phyloP scores from a whole-genome alignment of 2,329 filamentous ascomycete species.

The Monosporascus sp. region DNA sequence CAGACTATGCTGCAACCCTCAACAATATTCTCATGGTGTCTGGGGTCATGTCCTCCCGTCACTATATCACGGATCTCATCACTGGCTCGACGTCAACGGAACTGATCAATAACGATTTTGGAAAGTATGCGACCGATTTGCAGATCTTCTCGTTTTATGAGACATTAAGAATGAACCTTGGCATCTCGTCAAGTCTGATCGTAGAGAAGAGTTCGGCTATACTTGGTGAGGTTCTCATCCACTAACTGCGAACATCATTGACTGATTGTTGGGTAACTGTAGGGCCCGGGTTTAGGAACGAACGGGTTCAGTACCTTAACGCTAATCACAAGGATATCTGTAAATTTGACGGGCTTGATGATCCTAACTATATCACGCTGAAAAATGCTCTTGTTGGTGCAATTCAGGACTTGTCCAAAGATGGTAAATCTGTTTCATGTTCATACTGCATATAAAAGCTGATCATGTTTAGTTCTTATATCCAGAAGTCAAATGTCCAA shows the following conservation, averaged over 20 bases:
- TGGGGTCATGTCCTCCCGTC: slow-evolving; percentile 9
- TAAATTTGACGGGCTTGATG: slow-evolving; percentile 23
- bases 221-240: slow-evolving; percentile 16
- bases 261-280: too few relatives aligned
- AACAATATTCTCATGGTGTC: slow-evolving; percentile 20
- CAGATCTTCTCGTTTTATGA: slow-evolving; percentile 31
- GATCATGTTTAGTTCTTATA: neutral
- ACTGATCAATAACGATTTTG: slow-evolving; percentile 30
- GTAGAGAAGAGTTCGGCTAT: slow-evolving; percentile 29
- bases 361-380: slow-evolving; percentile 22
- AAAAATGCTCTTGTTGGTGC: slow-evolving; percentile 17
- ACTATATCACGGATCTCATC: slow-evolving; percentile 22
- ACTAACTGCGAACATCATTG: neutral
- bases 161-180: slow-evolving; percentile 22
- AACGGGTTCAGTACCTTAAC: slow-evolving; percentile 19
- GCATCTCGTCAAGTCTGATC: slow-evolving; percentile 13
- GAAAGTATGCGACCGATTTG: slow-evolving; percentile 17
- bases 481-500: slow-evolving; percentile 4
- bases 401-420: slow-evolving; percentile 12
- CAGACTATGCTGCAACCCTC: slow-evolving; percentile 22
- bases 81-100: slow-evolving; percentile 17
- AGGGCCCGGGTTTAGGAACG: slow-evolving; percentile 16
- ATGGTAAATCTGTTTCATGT: slow-evolving; percentile 4
- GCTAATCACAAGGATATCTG: slow-evolving; percentile 28
- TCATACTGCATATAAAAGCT: neutral